These are phyloP conservation scores for Ceratocystis cubensis DNA, from an alignment of 2,329 filamentous ascomycete species.

Conservation along the genomic window DNA sequence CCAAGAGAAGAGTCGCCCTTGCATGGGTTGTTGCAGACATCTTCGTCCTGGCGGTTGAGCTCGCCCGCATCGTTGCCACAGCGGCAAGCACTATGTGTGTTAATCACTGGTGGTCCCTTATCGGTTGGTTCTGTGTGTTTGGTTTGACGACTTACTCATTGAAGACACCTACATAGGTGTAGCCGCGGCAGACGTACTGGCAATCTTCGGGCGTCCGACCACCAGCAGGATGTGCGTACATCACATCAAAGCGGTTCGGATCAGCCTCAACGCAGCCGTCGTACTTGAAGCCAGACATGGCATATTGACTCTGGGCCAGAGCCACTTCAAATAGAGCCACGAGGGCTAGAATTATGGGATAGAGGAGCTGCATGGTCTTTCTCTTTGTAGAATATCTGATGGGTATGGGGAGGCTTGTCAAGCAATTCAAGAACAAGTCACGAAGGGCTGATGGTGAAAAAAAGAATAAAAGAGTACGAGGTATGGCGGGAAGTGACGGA, in stretches of 20 bases:
- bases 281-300: slow-evolving; percentile 18
- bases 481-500: background rate
- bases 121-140: too few species aligned
- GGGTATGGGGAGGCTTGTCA: background rate
- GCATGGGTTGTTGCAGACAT: slow-evolving; percentile 21
- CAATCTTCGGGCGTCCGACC: slow-evolving; percentile 22
- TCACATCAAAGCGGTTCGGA: slow-evolving; percentile 4
- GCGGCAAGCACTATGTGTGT: slow-evolving; percentile 18
- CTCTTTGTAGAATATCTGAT: background rate
- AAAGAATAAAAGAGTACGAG: background rate
- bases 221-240: slow-evolving; percentile 15
- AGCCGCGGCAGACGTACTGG: slow-evolving; percentile 20
- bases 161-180: slow-evolving; percentile 20
- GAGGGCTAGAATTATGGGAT: background rate
- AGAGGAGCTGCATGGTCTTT: slow-evolving; percentile 14
- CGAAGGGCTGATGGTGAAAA: background rate
- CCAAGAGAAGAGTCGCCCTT: slow-evolving; percentile 18
- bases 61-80: slow-evolving; percentile 19
- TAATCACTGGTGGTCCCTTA: background rate
- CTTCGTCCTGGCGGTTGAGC: slow-evolving; percentile 19
- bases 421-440: background rate
- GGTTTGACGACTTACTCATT: slow-evolving; percentile 17
- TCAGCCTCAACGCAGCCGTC: slow-evolving; percentile 20
- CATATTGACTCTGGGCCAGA: slow-evolving; percentile 19
- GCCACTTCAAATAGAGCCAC: slow-evolving; percentile 6